Base-by-base conservation (phyloP, 2,329 filamentous ascomycete species). In the Colletotrichum sp. region DNA sequence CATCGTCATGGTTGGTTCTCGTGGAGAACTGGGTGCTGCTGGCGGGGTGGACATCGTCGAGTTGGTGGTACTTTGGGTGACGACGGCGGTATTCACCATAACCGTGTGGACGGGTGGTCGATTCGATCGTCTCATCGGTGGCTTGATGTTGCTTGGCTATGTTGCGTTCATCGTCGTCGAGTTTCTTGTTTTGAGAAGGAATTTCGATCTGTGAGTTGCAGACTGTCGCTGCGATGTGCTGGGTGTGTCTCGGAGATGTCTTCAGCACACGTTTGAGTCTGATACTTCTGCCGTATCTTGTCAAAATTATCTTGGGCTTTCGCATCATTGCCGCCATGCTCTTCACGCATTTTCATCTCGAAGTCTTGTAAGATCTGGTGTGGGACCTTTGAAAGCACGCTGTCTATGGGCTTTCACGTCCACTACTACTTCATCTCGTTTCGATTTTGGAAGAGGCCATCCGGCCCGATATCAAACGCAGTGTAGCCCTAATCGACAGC, bases 1-100 rank as follows among this genome's bases (percentile, higher is more conserved):
- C 1, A 81, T 88, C 16, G 74, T 85, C 30, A 78, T 80, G 75
- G n/a, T 78, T 7, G 72, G 70, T n/a, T 68, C 68, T 5, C 63
- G 67, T 0, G 77, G 77, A 2, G 52, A 71, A 0, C 57, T 79
- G n/a, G 71, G 78, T 4, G 30, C 68, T 5, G 71, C 65, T 18
- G 77, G 76, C 3, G 68, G 64, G 6, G 71, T 79, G 8, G 68
- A 36, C 18, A n/a, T 72, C 5, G 32, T 67, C 5, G 79, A 80
- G 52, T 21, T 80, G 6, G 72, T 69, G 2, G 74, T 78, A 2
- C 70, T 80, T 4, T 80, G 77, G 78, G 63, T 68, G 12, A 77
- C 78, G 13, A 78, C 79, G 10, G 67, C 77, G 6, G 68, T 67
- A 8, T 74, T 80, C 24, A 77, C 79, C 2, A 9, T 69, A 38